Conservation (phyloP, 371 early-diverging fungal genomes). For the Blakeslea trispora region DNA sequence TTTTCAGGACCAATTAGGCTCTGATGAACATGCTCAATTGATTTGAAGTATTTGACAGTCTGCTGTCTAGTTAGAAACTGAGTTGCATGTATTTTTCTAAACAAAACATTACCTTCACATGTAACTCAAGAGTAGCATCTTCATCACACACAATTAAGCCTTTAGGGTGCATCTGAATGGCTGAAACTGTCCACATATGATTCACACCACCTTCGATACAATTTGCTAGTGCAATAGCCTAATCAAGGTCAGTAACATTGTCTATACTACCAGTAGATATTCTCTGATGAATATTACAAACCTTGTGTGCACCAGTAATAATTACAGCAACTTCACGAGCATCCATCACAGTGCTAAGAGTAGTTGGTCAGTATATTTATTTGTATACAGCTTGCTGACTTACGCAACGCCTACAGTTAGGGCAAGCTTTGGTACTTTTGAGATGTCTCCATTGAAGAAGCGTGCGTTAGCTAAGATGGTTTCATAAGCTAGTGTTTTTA, state of each 20-base stretch:
- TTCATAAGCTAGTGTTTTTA: slow-evolving; percentile 87
- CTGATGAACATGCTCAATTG: slow-evolving; percentile 87
- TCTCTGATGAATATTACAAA: neutral
- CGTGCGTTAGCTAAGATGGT: slow-evolving; percentile 88
- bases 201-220: slow-evolving; percentile 85
- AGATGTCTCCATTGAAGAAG: slow-evolving; percentile 83
- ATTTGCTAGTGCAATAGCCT: slow-evolving; percentile 78
- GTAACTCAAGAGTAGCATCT: slow-evolving; percentile 86
- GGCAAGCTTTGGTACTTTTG: slow-evolving; percentile 85
- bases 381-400: slow-evolving; percentile 26
- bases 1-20: slow-evolving; percentile 80
- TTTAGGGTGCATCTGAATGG: slow-evolving; percentile 81
- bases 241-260: neutral
- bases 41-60: slow-evolving; percentile 90
- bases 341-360: slow-evolving; percentile 77
- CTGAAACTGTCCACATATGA: slow-evolving; percentile 91
- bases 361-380: slow-evolving; percentile 6
- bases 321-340: slow-evolving; percentile 85
- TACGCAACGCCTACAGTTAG: slow-evolving; percentile 85
- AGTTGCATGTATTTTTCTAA: neutral
- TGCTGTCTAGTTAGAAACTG: slow-evolving; percentile 2
- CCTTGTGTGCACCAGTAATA: slow-evolving; percentile 88
- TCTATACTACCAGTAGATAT: too few relatives aligned
- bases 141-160: slow-evolving; percentile 87
- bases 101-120: slow-evolving; percentile 60